Base-by-base conservation (phyloP, 345 rosid species). In the Linum lewisii region DNA sequence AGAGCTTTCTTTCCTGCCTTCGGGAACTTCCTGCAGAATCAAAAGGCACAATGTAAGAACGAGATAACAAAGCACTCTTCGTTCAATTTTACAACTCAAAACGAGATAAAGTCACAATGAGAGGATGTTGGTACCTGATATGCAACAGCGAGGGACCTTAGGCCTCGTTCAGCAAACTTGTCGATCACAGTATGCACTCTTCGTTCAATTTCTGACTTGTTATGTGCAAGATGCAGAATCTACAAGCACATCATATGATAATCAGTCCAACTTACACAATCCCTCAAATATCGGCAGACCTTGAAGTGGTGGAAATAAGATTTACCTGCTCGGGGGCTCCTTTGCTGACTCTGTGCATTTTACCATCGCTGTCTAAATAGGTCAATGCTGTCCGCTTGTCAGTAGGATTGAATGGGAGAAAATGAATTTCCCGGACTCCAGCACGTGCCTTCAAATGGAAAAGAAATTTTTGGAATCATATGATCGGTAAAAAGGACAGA, bases 251-350 rank as follows among this genome's bases (percentile, higher is more conserved):
- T 21, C 51, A 68, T 66, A 47, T 22, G 60, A 7, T 36, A 61
- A 45, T 70, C 32, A 75, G 74, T 49, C 29, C 19, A n/a, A 67
- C 4, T n/a, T 25, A 7, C 15, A 66, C 45, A 14, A 53, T 50
- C 53, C 20, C 24, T 18, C 57, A 5, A 44, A 21, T 50, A n/a
- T 22, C 15, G 16, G 29, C 38, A 49, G 36, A 37, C 21, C n/a
- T 51, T 58, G 21, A 44, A 32, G 5, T 54, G n/a, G 21, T 4
- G 37, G 58, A 22, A 37, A 44, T 37, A 63, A 29, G 38, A 3
- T 42, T 64, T 76, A 90, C 99, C 94, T 93, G 99, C 75, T 93
- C 99, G 0, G 99, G 99, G 57, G 99, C 99, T 61, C 99, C 99
- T 81, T 92, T 92, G 79, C 97, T 92, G 63, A 92, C 98, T 77